phyloP scores from a whole-genome alignment of 2,329 filamentous ascomycete species.

The Botrytis deweyae region DNA sequence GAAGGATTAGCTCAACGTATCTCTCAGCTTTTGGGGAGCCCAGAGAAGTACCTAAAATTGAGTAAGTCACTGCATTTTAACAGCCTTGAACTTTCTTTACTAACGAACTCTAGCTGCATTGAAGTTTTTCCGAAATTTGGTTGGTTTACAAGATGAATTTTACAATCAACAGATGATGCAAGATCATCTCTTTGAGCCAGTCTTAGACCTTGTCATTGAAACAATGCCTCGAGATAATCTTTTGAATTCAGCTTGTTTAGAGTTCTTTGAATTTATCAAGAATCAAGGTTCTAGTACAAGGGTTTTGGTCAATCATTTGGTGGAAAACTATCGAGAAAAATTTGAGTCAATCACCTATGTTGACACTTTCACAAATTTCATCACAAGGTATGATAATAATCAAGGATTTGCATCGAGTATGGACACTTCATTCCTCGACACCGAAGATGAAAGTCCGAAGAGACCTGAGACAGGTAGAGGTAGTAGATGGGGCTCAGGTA shows the following conservation, averaged over 20 bases:
- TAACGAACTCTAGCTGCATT: conserved; percentile 63
- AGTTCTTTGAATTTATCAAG: conserved; percentile 89
- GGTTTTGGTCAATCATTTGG: conserved; percentile 77
- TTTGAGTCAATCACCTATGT: conserved; percentile 76
- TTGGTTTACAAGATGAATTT: conserved; percentile 85
- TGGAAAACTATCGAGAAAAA: conserved; percentile 79
- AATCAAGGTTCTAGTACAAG: conserved; percentile 68
- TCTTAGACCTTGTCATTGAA: conserved; percentile 78
- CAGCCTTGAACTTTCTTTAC: not conserved
- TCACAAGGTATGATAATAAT: conserved; percentile 76
- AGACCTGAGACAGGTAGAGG: conserved; percentile 52
- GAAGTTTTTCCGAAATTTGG: conserved; percentile 87
- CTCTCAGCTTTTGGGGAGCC: conserved; percentile 75
- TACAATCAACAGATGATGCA: conserved; percentile 83
- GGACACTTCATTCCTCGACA: conserved; percentile 70
- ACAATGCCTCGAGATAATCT: conserved; percentile 92
- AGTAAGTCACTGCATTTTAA: conserved; percentile 54
- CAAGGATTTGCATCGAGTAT: conserved; percentile 63
- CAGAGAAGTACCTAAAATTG: conserved; percentile 89
- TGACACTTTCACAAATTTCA: conserved; percentile 75
- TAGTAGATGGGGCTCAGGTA: conserved; percentile 60
- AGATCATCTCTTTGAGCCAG: conserved; percentile 77
- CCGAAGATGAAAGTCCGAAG: conserved; percentile 57
- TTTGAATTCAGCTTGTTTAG: conserved; percentile 87
- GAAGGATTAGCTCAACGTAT: conserved; percentile 77